Base-by-base conservation (phyloP, 148 eudicot genomes). In the Rheum nobile region DNA sequence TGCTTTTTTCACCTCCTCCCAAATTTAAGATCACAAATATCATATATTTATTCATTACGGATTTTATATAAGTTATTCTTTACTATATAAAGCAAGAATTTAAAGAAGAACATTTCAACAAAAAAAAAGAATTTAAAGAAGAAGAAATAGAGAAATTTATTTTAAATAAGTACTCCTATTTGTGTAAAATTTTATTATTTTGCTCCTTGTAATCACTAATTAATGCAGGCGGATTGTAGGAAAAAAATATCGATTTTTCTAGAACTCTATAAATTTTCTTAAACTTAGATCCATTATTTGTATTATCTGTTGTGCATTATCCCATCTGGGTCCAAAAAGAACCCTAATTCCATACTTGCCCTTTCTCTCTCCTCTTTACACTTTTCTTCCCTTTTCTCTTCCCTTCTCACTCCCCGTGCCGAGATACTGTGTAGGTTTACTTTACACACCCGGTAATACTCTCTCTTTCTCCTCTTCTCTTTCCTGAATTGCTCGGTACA, bases 361-460 rank as follows among this genome's bases (percentile, higher is more conserved):
- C 74, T 43, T 28, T 71, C 74, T 71, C 67, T 59, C 41, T 42
- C 59, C 50, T 67, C 41, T 46, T 55, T 65, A 11, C 39, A 65
- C 70, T 65, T 34, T 65, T 29, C 38, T 28, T 11, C 35, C 19
- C 37, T 54, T 22, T 54, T 22, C 65, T 26, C 13, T 48, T 48
- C n/a, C 11, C 13, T 54, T 24, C 29, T 21, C 29, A 54, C 61
- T 54, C 29, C 29, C 61, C 24, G 31, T 11, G 61, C 21, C 67
- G 46, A 50, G 68, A 22, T 9, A 39, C 29, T 8, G 55, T 78
- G 46, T 68, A 75, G 70, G 70, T 65, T 65, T 65, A 28, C 17
- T 59, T 28, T 59, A 12, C 34, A 59, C 67, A 59, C 69, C 50
- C 68, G 71, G 55, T 72, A 52, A 73, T 44, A 48, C 52, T 46